Evolutionary conservation across 75 land plant species (phyloP).

Genomic region (Picea glauca): DNA sequence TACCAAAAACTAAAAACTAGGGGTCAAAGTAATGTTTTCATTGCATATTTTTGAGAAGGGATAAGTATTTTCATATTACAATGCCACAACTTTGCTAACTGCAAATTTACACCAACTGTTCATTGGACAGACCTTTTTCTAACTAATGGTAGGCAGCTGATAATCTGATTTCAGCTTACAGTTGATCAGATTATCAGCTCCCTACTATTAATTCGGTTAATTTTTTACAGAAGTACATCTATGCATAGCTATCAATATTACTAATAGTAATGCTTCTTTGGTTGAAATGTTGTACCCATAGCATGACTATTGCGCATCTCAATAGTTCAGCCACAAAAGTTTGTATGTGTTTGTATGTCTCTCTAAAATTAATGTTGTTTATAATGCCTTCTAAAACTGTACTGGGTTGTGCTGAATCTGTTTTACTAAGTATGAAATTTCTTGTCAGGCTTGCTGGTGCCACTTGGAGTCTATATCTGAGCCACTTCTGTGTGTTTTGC

Average conservation of each 20-base stretch:
- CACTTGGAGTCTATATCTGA: slow-evolving; percentile 57
- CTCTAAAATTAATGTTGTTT: neutral
- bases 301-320: neutral
- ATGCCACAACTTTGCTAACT: neutral
- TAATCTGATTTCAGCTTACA: too few relatives aligned
- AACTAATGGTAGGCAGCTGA: neutral
- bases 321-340: too few relatives aligned
- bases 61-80: neutral
- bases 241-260: neutral
- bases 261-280: neutral
- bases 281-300: neutral
- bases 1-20: too few relatives aligned
- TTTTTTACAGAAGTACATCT: neutral
- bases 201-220: too few relatives aligned
- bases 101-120: neutral
- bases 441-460: slow-evolving; percentile 90
- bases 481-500: slow-evolving; percentile 76
- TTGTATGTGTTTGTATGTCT: neutral
- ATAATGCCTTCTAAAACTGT: neutral
- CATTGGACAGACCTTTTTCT: too few relatives aligned
- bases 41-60: too few relatives aligned
- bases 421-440: neutral
- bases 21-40: too few relatives aligned
- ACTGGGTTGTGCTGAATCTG: slow-evolving; percentile 2
- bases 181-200: too few relatives aligned